Base-by-base conservation (phyloP, 257 asterid species). In the Solanum boliviense region DNA sequence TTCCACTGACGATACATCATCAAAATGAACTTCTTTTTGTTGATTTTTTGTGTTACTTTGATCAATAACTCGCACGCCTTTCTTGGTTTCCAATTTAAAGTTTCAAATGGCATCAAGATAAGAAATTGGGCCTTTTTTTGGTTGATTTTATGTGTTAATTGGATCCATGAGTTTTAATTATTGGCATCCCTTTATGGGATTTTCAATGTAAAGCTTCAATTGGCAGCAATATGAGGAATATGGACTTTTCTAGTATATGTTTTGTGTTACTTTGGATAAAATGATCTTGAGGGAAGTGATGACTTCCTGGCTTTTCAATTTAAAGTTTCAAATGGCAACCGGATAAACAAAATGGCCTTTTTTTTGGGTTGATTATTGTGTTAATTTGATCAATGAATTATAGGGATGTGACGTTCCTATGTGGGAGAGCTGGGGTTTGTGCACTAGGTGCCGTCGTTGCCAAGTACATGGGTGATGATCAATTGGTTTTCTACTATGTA, bases 361-460 rank as follows among this genome's bases (percentile, higher is more conserved):
- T 41, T n/a, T 31, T 52, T 52, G 36, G 32, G 88, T 83, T 79
- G 73, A 87, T 20, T 44, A 23, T 13, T 21, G 56, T 88, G 83
- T 52, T 46, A 83, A 12, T n/a, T 35, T 81, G 87, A 70, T 39
- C 67, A 27, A 86, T n/a, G 85, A 76, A 65, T 88, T 35, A 48
- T 91, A 94, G 98, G 95, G 92, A 93, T 82, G 96, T 91, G 86
- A 91, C 94, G 12, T 95, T 94, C 88, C 38, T 95, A 36, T 91
- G 95, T 87, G 98, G 98, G 87, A 92, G 98, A 91, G 93, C 90
- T 87, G 98, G 98, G 56, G 93, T 93, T 48, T 94, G 94, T 89
- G 95, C 98, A 12, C 89, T 95, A 13, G 98, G 98, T 85, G 98
- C 98, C 9, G 96, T 91, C n/a, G 94, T 91, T 85, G 94, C 98